These are phyloP conservation scores for Xerocomellus dryophilus DNA, from an alignment of 768 basidiomycete species.

Conservation along the genomic window DNA sequence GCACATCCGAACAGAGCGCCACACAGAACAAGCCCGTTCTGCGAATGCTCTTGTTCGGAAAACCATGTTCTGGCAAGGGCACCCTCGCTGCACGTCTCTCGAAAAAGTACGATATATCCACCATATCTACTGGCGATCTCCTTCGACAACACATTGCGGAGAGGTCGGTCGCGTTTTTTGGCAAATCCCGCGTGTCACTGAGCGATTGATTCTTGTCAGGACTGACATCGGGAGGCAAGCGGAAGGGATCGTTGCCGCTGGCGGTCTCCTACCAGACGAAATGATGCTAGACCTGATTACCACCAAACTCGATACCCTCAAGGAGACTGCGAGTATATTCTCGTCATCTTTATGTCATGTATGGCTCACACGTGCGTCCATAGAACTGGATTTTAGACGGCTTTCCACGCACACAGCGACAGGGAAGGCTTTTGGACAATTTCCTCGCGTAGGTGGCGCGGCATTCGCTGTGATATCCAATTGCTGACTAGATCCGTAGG, in stretches of 20 bases:
- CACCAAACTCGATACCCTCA: slow-evolving; percentile 60
- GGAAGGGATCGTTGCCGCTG: slow-evolving; percentile 73
- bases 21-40: slow-evolving; percentile 28
- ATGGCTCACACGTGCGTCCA: slow-evolving; percentile 8
- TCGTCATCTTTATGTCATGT: neutral
- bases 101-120: slow-evolving; percentile 68
- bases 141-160: slow-evolving; percentile 78
- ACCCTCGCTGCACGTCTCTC: slow-evolving; percentile 72
- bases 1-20: slow-evolving; percentile 20
- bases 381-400: slow-evolving; percentile 91
- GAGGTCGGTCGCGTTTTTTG: slow-evolving; percentile 34
- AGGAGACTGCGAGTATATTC: slow-evolving; percentile 50
- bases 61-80: slow-evolving; percentile 76
- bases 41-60: slow-evolving; percentile 53
- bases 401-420: slow-evolving; percentile 82
- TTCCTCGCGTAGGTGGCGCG: slow-evolving; percentile 56
- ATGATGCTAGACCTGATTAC: slow-evolving; percentile 74
- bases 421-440: slow-evolving; percentile 70
- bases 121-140: slow-evolving; percentile 81
- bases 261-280: slow-evolving; percentile 73
- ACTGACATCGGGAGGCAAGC: slow-evolving; percentile 72
- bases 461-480: neutral
- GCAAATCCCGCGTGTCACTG: neutral
- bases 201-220: slow-evolving; percentile 28
- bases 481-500: slow-evolving; percentile 35